Evolutionary conservation across 73 alveolate species (phyloP), one percentile per base, ranked within the genome.

Genomic region (Tetrahymena thermophila): DNA sequence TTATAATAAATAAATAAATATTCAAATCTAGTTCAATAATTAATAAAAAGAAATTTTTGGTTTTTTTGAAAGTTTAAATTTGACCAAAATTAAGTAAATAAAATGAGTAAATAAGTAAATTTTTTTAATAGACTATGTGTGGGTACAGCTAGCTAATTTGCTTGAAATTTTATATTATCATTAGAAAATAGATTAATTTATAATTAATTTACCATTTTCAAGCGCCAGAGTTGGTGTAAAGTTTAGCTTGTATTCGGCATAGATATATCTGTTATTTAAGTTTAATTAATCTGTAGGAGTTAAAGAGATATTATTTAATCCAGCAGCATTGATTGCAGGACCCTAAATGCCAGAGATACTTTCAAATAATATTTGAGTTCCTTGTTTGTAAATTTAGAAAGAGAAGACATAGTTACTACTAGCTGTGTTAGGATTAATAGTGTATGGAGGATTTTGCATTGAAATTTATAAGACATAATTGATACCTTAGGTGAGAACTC

Each of bases 381-480:
- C 84, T 50, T 93, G 89, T 44, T 95, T 95, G 28, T 95, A 95
- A 40, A 95, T 50, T 31, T 28, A 71, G 89, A 71, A 71, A 28
- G 89, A 71, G 23, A 71, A 71, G 31, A 31, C 35, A 31, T 71
- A 71, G 37, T 95, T 94, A 13, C 93, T 42, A 44, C 93, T 89
- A 42, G 94, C 93, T 15, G 97, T 34, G 23, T 85, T 40, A 8
- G 95, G 44, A 21, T 85, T 44, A 40, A 94, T 94, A 35, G 97
- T 93, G 56, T 85, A 85, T 37, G 93, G 44, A 25, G 97, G 97
- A 95, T 95, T 95, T 95, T 94, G 71, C 97, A 95, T 95, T 1
- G 97, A 95, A 21, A 95, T 85, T 50, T 35, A 31, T 19, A 95
- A 35, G 19, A 85, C 95, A 23, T 95, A 95, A 13, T 93, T 21